Evolutionary conservation across 129 eudicot genomes (phyloP).

Genomic region (Flaveria linearis): DNA sequence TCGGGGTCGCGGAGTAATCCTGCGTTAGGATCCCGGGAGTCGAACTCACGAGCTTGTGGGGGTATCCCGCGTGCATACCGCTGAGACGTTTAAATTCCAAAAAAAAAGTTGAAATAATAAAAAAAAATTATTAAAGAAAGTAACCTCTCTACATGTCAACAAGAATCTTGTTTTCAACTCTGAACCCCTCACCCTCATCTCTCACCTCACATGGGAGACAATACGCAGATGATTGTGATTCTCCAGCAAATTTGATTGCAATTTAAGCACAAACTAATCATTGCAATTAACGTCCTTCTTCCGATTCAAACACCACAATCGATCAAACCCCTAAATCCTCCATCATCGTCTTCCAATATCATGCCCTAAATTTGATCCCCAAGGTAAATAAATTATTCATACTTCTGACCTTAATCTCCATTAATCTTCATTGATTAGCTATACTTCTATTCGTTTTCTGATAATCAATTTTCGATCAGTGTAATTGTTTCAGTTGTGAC

Average conservation of each 20-base stretch:
- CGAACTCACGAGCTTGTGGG: too few species aligned
- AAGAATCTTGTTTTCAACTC: constrained; percentile 19
- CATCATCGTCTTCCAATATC: not conserved
- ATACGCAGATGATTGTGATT: constrained; percentile 20
- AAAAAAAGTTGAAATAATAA: not conserved
- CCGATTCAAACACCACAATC: constrained; percentile 22
- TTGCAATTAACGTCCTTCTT: constrained; percentile 1
- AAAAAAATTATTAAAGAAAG: not conserved
- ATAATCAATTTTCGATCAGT: constrained; percentile 10
- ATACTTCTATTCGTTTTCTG: not conserved
- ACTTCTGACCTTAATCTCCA: not conserved
- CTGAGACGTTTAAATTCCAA: too few species aligned
- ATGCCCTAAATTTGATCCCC: constrained; percentile 22
- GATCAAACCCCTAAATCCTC: constrained; percentile 20
- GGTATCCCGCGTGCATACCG: too few species aligned
- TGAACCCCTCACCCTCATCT: not conserved
- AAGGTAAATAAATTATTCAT: constrained; percentile 20
- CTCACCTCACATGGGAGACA: constrained; percentile 23
- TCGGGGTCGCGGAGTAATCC: too few species aligned
- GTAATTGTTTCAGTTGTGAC: not conserved
- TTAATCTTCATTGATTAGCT: not conserved
- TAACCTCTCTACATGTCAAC: not conserved
- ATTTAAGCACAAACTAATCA: constrained; percentile 17
- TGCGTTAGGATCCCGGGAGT: too few species aligned
- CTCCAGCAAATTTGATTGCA: constrained; percentile 18